A percentile compares a stretch with the other conserved stretches of the same genome.
phyloP scores from a whole-genome alignment of 768 basidiomycete species.

The Boletus vinaceobasis region DNA sequence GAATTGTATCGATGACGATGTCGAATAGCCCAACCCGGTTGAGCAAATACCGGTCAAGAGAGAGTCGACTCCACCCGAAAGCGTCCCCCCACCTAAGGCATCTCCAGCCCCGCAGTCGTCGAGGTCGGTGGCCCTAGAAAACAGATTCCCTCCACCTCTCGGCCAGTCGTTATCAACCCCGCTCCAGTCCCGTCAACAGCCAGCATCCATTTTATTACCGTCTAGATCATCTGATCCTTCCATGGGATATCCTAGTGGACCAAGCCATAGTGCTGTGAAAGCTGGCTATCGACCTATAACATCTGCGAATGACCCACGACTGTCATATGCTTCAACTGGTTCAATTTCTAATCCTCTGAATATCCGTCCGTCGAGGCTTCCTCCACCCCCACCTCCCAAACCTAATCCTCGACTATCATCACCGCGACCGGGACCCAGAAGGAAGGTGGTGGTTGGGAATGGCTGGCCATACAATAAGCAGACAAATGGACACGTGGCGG shows the following conservation, averaged over 20 bases:
- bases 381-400: constrained; percentile 14
- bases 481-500: constrained; percentile 23
- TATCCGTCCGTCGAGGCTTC: constrained; percentile 45
- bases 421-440: constrained; percentile 15
- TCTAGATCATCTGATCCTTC: constrained; percentile 15
- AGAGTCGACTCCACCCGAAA: constrained; percentile 13
- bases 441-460: constrained; percentile 40
- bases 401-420: constrained; percentile 4
- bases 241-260: constrained; percentile 9
- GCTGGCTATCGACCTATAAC: constrained; percentile 26
- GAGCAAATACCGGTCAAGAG: constrained; percentile 19
- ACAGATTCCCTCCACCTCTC: neutral
- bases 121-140: constrained; percentile 15
- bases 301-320: constrained; percentile 27
- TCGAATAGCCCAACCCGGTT: constrained; percentile 12
- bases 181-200: constrained; percentile 11
- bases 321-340: constrained; percentile 40
- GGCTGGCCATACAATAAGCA: constrained; percentile 43
- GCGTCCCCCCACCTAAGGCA: constrained; percentile 10
- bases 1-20: neutral
- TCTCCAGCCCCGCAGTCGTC: constrained; percentile 9
- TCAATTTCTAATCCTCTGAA: constrained; percentile 51
- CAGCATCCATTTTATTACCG: constrained; percentile 12
- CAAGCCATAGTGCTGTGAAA: constrained; percentile 18
- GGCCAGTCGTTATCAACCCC: constrained; percentile 11